Evolutionary conservation across 2,329 filamentous ascomycete genomes (phyloP), one percentile per base, ranked within the genome.

Genomic region (Ustilaginoidea virens): DNA sequence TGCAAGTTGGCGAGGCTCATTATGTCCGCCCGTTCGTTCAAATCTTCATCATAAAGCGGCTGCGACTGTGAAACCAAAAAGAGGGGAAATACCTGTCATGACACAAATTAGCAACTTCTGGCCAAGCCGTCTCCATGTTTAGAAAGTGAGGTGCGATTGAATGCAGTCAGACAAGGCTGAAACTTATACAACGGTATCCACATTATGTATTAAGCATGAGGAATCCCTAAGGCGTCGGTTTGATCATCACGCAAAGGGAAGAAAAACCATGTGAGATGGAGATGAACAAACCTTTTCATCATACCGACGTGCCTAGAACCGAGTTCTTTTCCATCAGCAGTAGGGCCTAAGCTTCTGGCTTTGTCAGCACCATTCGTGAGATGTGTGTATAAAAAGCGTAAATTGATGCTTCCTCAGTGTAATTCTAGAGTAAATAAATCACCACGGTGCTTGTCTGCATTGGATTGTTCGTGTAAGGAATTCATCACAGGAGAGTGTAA

Each of bases 1-100:
- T 47, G 57, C 51, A 47, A 50, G 55, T 46, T 44, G 51, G 49
- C 55, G 46, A 47, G 60, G 59, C 64, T 69, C 66, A 54, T 58
- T 68, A 69, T 73, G 69, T 72, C 69, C 69, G 69, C 69, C 69
- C 69, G 69, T 73, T 73, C 69, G 69, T 73, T 71, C 68, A 73
- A 71, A 53, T 55, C 56, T 65, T 73, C 69, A 58, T 74, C 69
- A 73, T 64, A 46, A 39, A 47, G 52, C 54, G 46, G 38, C 33
- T 25, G 20, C 27, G 27, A 21, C 36, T 22, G 37, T 10, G 17
- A 20, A 1, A 31, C 29, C 22, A 29, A 18, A 16, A 14, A 17
- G 19, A 18, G 9, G 21, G 17, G 21, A 39, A 29, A 36, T 66
- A 66, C 61, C 63, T 69, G 42, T 45, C 43, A 36, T 39, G 40